Base-by-base conservation (phyloP, 805 yeast species). In the Metschnikowia drakensbergensis region DNA sequence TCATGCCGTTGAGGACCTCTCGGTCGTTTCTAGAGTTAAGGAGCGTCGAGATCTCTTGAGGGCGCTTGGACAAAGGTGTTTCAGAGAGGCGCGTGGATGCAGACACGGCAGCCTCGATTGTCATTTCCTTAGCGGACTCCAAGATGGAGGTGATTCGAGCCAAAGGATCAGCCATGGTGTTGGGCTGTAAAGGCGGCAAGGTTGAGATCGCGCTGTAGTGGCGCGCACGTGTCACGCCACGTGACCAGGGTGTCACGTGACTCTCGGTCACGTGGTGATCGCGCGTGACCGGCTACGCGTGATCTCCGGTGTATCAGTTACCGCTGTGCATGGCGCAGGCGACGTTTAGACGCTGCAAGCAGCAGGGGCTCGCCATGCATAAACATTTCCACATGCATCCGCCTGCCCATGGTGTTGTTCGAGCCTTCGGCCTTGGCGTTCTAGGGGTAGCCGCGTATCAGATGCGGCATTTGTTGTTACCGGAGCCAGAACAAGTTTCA, bases 31-130 rank as follows among this genome's bases (percentile, higher is more conserved):
- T 71, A 1, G 96, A 86, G 60, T 79, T 84, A 49, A 92, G 72
- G 39, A 85, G 72, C 37, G 77, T 77, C 22, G 78, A 68, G 36
- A 92, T 79, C 54, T 90, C 94, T 40, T 74, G 73, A 1, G 88
- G 80, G n/a, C 83, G 73, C 51, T 80, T 65, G n/a, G 72, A 69
- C 5, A 74, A 69, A 3, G 88, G 81, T 5, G 86, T 77, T 50
- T 84, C 91, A 22, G 83, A 78, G 26, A 82, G 67, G 52, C 82
- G 72, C 5, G 84, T 77, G 1, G 88, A 78, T 0, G 95, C 94
- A 8, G 87, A 81, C 1, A 83, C 85, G 1, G 95, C 94, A 0
- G 95, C 95, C 55, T 86, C 94, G 43, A 86, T 72, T 3, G 96
- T 86, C 57, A 88, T 65, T 54, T 83, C 90, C 54, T 82, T 78